Evolutionary conservation across 2,329 filamentous ascomycete species (phyloP), one percentile per base, ranked within the genome.

Genomic region (Aspergillus sp.): DNA sequence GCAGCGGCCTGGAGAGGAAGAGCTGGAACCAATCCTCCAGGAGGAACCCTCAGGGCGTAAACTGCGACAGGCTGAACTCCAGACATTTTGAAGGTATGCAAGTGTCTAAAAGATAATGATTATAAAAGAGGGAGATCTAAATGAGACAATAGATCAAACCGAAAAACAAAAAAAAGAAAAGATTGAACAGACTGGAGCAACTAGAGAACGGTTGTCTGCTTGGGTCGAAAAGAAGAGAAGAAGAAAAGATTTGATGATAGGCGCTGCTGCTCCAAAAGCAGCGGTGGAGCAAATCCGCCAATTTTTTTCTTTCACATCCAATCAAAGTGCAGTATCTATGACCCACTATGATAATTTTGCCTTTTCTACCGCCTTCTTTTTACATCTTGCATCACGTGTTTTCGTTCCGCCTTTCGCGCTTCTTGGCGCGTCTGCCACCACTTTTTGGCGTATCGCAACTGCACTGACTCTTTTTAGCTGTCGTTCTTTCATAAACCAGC

Each of bases 11-110:
- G 83, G 19, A 19, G 19, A 51, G 83, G 78, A 51, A 83, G 75
- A 45, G 88, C 89, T 54, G 88, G 85, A 59, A 96, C 82, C 67
- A 93, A 75, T 70, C 88, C 88, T 64, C 86, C 88, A 58, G 88
- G 79, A 58, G 90, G 90, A 70, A 97, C 87, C 76, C 89, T 84
- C 57, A 96, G 85, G 72, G 90, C 90, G 68, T 93, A 98, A 66
- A 97, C 78, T 67, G 87, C 88, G 69, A 93, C 86, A 64, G 77
- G 79, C 48, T 73, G 69, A 52, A 69, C 60, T 47, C 64, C 69
- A 51, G 72, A 72, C 72, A 75, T 75, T 49, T 52, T 66, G 53
- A 43, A 39, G 27, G 41, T 42, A 43, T 36, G 33, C 12, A 38
- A 40, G 31, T 40, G 27, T 28, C 32, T 19, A 39, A n/a, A 34